These are phyloP conservation scores for Euphrasia confusa DNA, from an alignment of 257 asterid genomes.

Conservation along the genomic window DNA sequence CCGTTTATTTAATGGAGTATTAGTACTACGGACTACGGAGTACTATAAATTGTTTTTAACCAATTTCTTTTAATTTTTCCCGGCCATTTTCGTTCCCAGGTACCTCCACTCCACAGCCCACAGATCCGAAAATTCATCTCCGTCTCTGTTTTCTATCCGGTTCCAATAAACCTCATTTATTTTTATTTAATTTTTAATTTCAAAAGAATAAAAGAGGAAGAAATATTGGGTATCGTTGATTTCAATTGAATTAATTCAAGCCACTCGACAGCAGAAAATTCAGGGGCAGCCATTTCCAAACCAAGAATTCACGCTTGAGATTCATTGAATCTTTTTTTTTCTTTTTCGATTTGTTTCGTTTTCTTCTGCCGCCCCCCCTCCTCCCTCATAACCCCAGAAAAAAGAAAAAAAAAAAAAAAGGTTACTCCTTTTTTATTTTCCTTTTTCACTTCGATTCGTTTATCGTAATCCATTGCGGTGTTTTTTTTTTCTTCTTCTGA, in stretches of 20 bases:
- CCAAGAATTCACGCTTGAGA: slow-evolving; percentile 18
- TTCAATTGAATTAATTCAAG: slow-evolving; percentile 19
- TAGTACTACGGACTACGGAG: too few relatives aligned
- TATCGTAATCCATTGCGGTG: slow-evolving; percentile 9
- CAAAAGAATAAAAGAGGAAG: neutral
- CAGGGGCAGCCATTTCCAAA: slow-evolving; percentile 24
- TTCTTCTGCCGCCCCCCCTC: neutral
- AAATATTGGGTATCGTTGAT: slow-evolving; percentile 20
- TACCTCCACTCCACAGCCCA: too few relatives aligned
- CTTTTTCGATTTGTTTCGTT: neutral
- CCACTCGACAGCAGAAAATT: slow-evolving; percentile 27
- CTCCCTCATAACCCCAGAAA: slow-evolving; percentile 18
- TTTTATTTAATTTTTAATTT: neutral
- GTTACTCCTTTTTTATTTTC: neutral
- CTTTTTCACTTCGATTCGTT: neutral
- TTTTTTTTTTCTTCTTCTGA: slow-evolving; percentile 12
- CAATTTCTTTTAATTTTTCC: too few relatives aligned
- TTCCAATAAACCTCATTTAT: neutral
- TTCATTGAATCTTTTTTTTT: slow-evolving; percentile 24
- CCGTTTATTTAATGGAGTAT: too few relatives aligned
- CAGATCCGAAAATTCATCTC: neutral
- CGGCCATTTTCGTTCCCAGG: too few relatives aligned
- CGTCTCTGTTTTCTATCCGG: neutral
- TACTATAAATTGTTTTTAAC: too few relatives aligned
- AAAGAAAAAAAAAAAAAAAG: neutral